Base-by-base conservation (phyloP, 305 asterid species). In the Fraxinus nigra region DNA sequence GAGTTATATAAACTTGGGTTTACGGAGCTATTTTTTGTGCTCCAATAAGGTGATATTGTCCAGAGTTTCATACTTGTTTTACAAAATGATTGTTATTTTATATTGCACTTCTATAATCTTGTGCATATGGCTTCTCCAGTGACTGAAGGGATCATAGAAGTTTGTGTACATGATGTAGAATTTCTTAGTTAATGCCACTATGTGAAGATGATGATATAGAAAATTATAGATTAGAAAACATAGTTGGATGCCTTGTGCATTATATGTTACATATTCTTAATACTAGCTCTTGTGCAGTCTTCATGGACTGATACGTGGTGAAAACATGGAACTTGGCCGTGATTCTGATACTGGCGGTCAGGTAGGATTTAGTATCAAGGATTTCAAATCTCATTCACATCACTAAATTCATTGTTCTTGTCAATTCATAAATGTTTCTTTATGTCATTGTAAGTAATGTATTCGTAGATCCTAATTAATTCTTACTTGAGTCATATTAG, bases 341-440 rank as follows among this genome's bases (percentile, higher is more conserved):
- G 98, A 97, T 87, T 97, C 99, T 81, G 99, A 97, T 89, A 97
- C 99, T 26, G 98, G 99, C 77, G 98, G 99, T 74, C 99, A 97
- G 98, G 99, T 97, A 85, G 54, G 78, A 78, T 85, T 81, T 82
- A 33, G 74, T 76, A 69, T 22, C 34, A 78, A 59, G 76, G 20
- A 28, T 51, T 32, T 54, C 38, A n/a, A 26, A 54, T 63, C 35
- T 54, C 30, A 78, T 51, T 51, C 38, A 24, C 81, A 72, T 43
- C 77, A 46, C 3, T 37, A 32, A 38, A 69, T 79, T 76, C 2
- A 7, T 13, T 20, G 26, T 78, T 76, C 54, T 75, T 63, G 28
- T 77, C 30, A 43, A 37, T 40, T n/a, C 70, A 30, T 46, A 54
- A 13, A 77, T 26, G 75, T 77, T 82, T 43, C 37, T 54, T 77